A percentile compares a stretch with the other conserved stretches of the same genome.
These are phyloP conservation scores for Stephania yunnanensis DNA, from an alignment of 164 flowering plant species.

Conservation along the genomic window DNA sequence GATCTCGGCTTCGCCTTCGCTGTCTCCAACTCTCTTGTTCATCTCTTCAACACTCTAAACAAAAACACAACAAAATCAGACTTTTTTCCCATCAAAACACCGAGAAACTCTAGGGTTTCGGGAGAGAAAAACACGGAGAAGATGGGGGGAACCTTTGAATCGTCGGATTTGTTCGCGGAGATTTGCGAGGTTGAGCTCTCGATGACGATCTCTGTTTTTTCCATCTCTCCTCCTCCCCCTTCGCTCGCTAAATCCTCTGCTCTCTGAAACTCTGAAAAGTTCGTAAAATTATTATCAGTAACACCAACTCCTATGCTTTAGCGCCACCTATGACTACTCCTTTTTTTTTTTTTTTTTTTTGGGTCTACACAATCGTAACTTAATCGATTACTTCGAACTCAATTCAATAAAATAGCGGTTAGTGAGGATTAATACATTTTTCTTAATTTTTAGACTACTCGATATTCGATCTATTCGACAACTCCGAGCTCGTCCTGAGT, in stretches of 20 bases:
- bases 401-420: too few relatives aligned
- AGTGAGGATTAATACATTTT: too few relatives aligned
- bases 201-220: slow-evolving; percentile 41
- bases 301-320: too few relatives aligned
- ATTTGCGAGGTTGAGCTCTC: slow-evolving; percentile 53
- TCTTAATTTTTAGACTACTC: too few relatives aligned
- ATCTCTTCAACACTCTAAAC: slow-evolving; percentile 61
- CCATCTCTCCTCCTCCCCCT: slow-evolving; percentile 50
- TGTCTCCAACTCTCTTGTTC: slow-evolving; percentile 66
- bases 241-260: slow-evolving; percentile 49
- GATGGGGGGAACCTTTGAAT: slow-evolving; percentile 30
- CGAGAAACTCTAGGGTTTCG: slow-evolving; percentile 12
- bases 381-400: too few relatives aligned
- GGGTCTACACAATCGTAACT: too few relatives aligned
- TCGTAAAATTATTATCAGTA: too few relatives aligned
- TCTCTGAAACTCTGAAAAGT: too few relatives aligned
- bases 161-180: slow-evolving; percentile 30
- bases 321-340: too few relatives aligned
- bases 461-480: too few relatives aligned
- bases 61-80: not conserved
- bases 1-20: slow-evolving; percentile 74
- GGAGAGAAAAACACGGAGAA: not conserved
- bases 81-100: not conserved
- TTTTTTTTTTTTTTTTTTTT: too few relatives aligned
- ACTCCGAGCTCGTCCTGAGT: too few relatives aligned